Base-by-base conservation (phyloP, 192 early-diverging fungal genomes). In the Rhizophagus clarus region DNA sequence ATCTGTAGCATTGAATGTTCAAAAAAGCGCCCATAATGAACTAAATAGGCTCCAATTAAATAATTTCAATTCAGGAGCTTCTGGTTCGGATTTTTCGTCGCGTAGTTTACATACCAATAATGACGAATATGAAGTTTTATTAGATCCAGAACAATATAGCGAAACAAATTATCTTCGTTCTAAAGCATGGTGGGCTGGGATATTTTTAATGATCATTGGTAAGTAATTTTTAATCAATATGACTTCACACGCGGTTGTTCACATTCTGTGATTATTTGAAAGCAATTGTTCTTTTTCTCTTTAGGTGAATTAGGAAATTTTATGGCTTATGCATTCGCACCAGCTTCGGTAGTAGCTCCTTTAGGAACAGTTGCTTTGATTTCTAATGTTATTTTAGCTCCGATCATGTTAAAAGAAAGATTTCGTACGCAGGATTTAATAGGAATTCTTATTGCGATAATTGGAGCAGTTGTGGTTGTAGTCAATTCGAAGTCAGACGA, bases 261-360 rank as follows among this genome's bases (percentile, higher is more conserved):
- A 4, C 28, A 42, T 61, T 26, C 15, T 4, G n/a, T 42, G 29
- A 45, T 45, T 45, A 24, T 14, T 61, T 40, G 14, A 6, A 9
- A 0, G 8, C 12, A 11, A 45, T 7, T 12, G 8, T 47, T 17
- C 61, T 12, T 51, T 32, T 61, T 45, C 11, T n/a, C n/a, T 68
- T 49, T 84, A 45, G 82, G 82, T 20, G 81, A 86, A 49, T 80
- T 80, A 17, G 82, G 81, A 24, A 82, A 91, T 81, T 85, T 91
- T 83, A 68, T 87, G 82, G 93, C 93, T 2, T 94, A 94, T 81
- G 93, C 91, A 11, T 94, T 91, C 82, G 92, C 93, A 14, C 91
- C 90, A 28, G 91, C 93, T 24, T 92, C 92, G 15, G 87, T 91
- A 7, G 88, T 94, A 74, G 91, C 93, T 24, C 93, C 93, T 0